Base-by-base conservation (phyloP, 306 rosid genomes). In the Pyrus bretschneideri region DNA sequence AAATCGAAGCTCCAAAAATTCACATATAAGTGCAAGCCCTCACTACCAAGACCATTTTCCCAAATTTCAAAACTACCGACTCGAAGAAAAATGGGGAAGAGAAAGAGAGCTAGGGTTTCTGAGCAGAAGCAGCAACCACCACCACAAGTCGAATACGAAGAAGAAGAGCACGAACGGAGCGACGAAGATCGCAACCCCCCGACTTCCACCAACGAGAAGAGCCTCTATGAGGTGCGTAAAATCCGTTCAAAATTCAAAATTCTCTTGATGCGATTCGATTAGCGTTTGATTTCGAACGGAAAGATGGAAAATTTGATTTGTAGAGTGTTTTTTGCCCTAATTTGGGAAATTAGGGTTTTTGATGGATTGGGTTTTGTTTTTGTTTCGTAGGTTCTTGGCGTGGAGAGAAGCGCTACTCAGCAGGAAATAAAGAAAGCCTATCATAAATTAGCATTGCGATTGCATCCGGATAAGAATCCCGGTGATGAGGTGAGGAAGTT, bases 381-480 rank as follows among this genome's bases (percentile, higher is more conserved):
- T 15, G 77, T 52, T 66, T 40, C 69, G 71, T 59, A 88, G 97
- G 83, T 91, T 87, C 85, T 91, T 74, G 97, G 91, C 2, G 93
- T 90, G 83, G 97, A 95, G 83, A 89, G 87, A 73, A 84, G 92
- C 18, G 97, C 97, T 2, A 75, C 97, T 70, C 97, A 95, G 54
- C 97, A 84, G 83, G 99, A 95, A 81, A 89, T 92, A 63, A 95
- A 95, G 87, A 95, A 91, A 81, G 97, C 97, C 5, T 95, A 95
- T 76, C 71, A 90, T 85, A 89, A 90, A 83, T 88, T 92, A 81
- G 99, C 99, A 3, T 81, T 95, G 86, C 85, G 89, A 54, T 89
- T 92, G n/a, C 99, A 95, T 80, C 99, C 99, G 17, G 99, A 95
- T 83, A 95, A 95, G 74, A 95, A 92, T 79, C 96, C 87, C 9